Percentiles rank a stretch among this genome's conserved stretches.
Conservation (phyloP, 352 stramenopile species). For the Aphanomyces invadans region DNA sequence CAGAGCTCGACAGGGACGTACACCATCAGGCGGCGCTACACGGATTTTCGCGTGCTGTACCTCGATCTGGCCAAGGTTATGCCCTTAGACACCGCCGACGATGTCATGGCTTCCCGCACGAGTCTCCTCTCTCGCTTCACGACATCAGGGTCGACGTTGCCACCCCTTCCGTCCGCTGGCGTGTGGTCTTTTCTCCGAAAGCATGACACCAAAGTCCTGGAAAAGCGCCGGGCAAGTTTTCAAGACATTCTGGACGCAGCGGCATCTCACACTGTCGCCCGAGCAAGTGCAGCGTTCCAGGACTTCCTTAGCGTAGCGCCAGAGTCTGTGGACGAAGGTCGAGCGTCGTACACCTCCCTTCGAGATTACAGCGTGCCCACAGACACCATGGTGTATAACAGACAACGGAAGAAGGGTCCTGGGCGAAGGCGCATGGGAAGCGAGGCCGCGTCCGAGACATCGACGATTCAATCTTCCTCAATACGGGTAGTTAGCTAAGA, state of each 20-base stretch:
- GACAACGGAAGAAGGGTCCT: background rate
- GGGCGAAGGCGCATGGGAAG: background rate
- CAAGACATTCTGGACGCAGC: conserved; percentile 74
- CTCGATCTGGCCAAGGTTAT: conserved; percentile 54
- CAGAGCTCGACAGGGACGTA: conserved; percentile 74
- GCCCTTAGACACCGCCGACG: background rate
- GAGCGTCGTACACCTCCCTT: conserved; percentile 76
- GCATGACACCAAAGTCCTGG: conserved; percentile 65
- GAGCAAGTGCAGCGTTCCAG: conserved; percentile 51
- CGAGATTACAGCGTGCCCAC: conserved; percentile 58
- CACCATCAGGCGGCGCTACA: conserved; percentile 75
- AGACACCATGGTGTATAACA: background rate
- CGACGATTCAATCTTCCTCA: background rate
- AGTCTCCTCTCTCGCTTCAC: conserved; percentile 19
- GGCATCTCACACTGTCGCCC: conserved; percentile 66
- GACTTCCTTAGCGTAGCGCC: conserved; percentile 67
- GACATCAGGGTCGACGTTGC: conserved; percentile 33
- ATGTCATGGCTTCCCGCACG: background rate
- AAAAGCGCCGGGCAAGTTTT: conserved; percentile 74
- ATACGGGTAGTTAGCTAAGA: conserved; percentile 3
- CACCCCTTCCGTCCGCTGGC: conserved; percentile 59
- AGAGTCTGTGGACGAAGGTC: conserved; percentile 41
- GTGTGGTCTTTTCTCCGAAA: conserved; percentile 79
- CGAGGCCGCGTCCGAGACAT: background rate
- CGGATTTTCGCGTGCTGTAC: conserved; percentile 73